Base-by-base conservation (phyloP, 2,329 filamentous ascomycete genomes). In the Teratosphaeria epicoccoides region DNA sequence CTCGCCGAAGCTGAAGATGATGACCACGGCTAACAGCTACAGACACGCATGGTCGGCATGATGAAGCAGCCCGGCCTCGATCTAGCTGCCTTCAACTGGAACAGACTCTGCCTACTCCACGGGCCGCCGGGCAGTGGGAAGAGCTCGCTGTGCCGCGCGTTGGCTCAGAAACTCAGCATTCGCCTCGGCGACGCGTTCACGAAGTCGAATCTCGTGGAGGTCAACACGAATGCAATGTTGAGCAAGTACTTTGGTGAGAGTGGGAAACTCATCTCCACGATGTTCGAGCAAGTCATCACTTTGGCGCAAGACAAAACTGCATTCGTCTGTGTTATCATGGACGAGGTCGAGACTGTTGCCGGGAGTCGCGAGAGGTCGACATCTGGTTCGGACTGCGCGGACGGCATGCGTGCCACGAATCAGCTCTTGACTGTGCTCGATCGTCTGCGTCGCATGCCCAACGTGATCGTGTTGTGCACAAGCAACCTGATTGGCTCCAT, bases 81-180 rank as follows among this genome's bases (percentile, higher is more conserved):
- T 52, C 61, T 64, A 24, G 64, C 63, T 50, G 64, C 66, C 1
- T 68, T 72, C 55, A 71, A 69, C 52, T 76, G 73, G 71, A 74
- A 75, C 52, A 67, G 71, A 20, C 60, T 76, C 9, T 60, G 71
- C 5, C 60, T 74, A 6, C 61, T 75, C 6, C 63, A 73, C 50
- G 73, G 73, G 1, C 69, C 72, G 6, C 69, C 72, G 2, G 73
- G 73, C 1, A 68, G 64, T 17, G 71, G 71, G 2, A 74, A 73
- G 57, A 71, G 69, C 20, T 71, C 67, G 1, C 61, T 75, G 2
- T 73, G 70, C 50, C 70, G 72, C 23, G 73, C 69, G 2, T 61
- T 77, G 68, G 66, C 81, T 69, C 74, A 77, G 52, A 76, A 75
- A 57, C 64, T 76, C 2, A 68, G 71, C 17, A 75, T 77, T 29